Percentiles rank a stretch among this genome's conserved stretches.
Evolutionary conservation across 2,329 filamentous ascomycete species (phyloP).

Genomic region (Trichoderma polysporum): DNA sequence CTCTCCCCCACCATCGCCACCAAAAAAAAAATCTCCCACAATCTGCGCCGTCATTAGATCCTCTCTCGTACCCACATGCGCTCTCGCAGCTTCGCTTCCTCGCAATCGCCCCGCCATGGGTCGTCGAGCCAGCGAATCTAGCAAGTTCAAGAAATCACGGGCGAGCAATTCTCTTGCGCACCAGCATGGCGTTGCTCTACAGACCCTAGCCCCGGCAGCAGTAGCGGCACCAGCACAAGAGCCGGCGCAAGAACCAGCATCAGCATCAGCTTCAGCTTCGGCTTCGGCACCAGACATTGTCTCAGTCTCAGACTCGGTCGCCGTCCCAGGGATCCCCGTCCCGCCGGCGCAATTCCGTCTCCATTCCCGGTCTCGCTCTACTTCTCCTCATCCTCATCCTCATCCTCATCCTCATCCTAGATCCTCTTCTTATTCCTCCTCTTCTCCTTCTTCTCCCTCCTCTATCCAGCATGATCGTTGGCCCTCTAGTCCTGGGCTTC

Average conservation of each 20-base stretch:
- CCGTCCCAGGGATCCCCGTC: neutral
- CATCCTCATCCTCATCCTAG: neutral
- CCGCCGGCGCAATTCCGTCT: neutral
- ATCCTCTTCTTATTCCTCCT: neutral
- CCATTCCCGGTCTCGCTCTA: constrained; percentile 6
- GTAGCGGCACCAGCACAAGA: neutral
- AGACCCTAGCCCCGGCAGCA: constrained; percentile 31
- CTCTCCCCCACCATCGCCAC: neutral
- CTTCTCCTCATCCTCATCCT: constrained; percentile 2
- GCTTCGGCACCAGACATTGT: constrained; percentile 16
- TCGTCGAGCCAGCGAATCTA: constrained; percentile 26
- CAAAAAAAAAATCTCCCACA: neutral
- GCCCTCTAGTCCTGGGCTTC: constrained; percentile 22
- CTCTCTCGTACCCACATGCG: neutral
- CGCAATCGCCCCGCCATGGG: constrained; percentile 31
- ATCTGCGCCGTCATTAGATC: neutral
- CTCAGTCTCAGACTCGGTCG: constrained; percentile 2
- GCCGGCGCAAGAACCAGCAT: too few species aligned
- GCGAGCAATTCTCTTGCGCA: constrained; percentile 31
- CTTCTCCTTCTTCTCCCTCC: constrained; percentile 20
- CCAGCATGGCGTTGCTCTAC: constrained; percentile 34
- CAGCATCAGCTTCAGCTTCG: neutral
- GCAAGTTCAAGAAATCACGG: constrained; percentile 25
- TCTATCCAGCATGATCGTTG: constrained; percentile 25
- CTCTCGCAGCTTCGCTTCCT: constrained; percentile 21